Evolutionary conservation across 208 protist genomes (phyloP).

Genomic region (Angomonas ambiguus): DNA sequence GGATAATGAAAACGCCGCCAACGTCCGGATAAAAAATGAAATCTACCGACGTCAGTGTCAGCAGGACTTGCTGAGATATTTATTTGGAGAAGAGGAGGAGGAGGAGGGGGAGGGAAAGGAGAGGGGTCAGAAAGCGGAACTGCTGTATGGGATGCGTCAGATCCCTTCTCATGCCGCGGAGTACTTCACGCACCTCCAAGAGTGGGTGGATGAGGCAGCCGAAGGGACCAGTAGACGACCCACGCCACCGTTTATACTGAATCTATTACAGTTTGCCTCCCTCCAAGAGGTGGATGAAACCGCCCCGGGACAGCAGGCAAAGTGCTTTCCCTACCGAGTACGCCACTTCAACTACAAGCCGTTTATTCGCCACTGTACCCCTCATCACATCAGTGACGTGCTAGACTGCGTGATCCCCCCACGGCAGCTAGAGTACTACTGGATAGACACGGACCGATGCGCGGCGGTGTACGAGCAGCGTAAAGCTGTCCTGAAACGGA

Average conservation of each 20-base stretch:
- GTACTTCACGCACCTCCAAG: neutral
- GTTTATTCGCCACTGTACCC: neutral
- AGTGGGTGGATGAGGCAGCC: neutral
- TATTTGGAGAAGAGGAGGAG: neutral
- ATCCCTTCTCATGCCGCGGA: neutral
- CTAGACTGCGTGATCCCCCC: constrained; percentile 37
- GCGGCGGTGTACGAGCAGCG: neutral
- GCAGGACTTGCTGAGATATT: neutral
- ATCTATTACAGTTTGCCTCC: no score
- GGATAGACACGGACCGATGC: constrained; percentile 16
- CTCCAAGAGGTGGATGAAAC: no score
- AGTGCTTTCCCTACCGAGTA: neutral
- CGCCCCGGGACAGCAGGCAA: no score
- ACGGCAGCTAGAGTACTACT: constrained; percentile 31
- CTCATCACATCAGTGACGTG: constrained; percentile 12
- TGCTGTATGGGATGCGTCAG: constrained; percentile 3
- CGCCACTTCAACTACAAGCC: neutral
- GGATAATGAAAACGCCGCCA: neutral
- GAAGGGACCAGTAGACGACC: neutral
- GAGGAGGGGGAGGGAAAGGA: no score
- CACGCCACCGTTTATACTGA: neutral
- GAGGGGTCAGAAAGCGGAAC: neutral
- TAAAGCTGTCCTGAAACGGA: neutral
- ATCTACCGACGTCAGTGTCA: neutral
- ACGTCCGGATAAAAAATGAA: neutral